Percentiles rank a stretch among this genome's conserved stretches.
Evolutionary conservation across 2,329 filamentous ascomycete genomes (phyloP).

Genomic region (Diaporthe ampelina): DNA sequence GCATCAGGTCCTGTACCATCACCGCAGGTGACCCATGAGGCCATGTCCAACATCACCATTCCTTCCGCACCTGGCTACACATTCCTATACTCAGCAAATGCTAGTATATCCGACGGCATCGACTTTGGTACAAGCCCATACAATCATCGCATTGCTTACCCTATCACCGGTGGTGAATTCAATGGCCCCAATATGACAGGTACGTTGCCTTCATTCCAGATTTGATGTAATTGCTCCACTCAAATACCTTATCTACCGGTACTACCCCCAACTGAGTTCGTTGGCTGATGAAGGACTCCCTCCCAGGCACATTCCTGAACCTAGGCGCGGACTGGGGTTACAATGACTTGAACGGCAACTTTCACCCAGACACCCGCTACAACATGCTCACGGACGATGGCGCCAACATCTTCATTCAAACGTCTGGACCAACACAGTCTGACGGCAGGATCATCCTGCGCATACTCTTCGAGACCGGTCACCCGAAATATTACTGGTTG

Average conservation of each 20-base stretch:
- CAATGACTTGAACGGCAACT: conserved; percentile 6
- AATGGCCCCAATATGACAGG: conserved; percentile 1
- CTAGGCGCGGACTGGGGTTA: background rate
- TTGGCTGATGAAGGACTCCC: background rate
- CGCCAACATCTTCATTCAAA: background rate
- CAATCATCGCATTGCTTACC: conserved; percentile 1
- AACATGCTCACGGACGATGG: conserved; percentile 5
- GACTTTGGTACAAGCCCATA: background rate
- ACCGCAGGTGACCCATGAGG: background rate
- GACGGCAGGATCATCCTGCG: background rate
- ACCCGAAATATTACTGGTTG: background rate
- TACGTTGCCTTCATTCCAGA: background rate
- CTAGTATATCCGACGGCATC: background rate
- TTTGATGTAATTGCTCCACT: background rate
- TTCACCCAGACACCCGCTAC: conserved; percentile 6
- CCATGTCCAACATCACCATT: background rate
- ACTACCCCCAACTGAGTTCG: no score
- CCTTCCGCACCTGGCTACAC: background rate
- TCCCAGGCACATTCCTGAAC: background rate
- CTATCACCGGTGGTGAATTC: background rate
- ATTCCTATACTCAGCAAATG: conserved; percentile 3
- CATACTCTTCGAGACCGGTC: background rate
- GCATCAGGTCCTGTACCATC: background rate
- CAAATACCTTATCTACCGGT: background rate
- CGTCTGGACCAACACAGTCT: conserved; percentile 1